Evolutionary conservation across 2,329 filamentous ascomycete genomes (phyloP), one percentile per base, ranked within the genome.

Genomic region (Remersonia thermophila): DNA sequence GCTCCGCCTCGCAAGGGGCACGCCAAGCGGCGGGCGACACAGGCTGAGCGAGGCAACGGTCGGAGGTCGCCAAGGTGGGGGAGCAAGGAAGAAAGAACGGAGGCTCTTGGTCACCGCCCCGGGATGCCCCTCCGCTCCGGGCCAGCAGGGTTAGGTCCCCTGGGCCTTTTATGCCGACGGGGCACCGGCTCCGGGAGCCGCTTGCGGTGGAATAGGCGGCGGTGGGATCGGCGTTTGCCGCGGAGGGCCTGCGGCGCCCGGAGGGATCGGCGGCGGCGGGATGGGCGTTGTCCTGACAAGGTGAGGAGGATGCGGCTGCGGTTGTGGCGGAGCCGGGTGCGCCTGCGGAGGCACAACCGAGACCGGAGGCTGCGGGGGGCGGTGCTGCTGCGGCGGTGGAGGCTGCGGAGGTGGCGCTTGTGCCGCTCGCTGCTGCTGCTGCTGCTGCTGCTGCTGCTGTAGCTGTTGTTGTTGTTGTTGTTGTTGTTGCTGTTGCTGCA

Each of bases 191-290:
- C 30, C 13, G 18, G 41, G 7, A 39, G 42, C 10, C 20, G 20
- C 20, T 9, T 23, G 20, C 20, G 47, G 48, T 9, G 50, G 50
- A 20, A 52, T 51, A 2, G 46, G 45, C 4, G 50, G 50, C 7
- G 50, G 50, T 3, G 50, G 50, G n/a, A 52, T 51, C 8, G 48
- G 48, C 0, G 50, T 52, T 28, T 52, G 50, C 14, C 42, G 40
- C 4, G 46, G 41, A 6, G 50, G 45, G 2, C 40, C 45, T 9
- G 27, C 31, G 16, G 30, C 18, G 11, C 13, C 20, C 27, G 27
- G 44, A 4, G 48, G 48, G 15, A 52, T 47, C 1, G 47, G 41
- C 7, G 50, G 48, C 3, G 48, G 48, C 2, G 46, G 49, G 27
- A 51, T 47, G 6, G 49, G 46, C 7, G 44, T 52, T 4, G 41